A percentile compares a stretch with the other conserved stretches of the same genome.
phyloP scores from a whole-genome alignment of 2,329 filamentous ascomycete species.

The Passalora sequoiae region DNA sequence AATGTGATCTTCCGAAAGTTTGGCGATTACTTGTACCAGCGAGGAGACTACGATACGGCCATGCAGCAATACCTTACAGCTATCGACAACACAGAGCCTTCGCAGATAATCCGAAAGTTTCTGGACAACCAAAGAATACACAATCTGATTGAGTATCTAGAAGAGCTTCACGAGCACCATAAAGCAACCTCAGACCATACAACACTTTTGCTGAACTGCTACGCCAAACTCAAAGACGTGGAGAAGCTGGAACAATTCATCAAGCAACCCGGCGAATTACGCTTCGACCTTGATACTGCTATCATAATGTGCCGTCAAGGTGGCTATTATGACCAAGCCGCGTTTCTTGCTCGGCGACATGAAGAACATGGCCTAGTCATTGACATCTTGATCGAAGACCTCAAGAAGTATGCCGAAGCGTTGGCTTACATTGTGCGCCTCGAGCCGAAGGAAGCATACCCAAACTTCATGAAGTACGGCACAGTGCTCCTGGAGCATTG shows the following conservation, averaged over 20 bases:
- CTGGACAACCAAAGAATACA: slow-evolving; percentile 96
- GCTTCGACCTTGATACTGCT: slow-evolving; percentile 94
- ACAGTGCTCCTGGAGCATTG: slow-evolving; percentile 85
- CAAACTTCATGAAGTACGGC: slow-evolving; percentile 91
- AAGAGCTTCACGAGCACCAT: slow-evolving; percentile 90
- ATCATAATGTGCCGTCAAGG: slow-evolving; percentile 97
- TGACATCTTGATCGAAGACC: slow-evolving; percentile 92
- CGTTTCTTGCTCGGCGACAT: slow-evolving; percentile 90
- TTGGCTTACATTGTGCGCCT: slow-evolving; percentile 87
- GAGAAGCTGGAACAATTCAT: slow-evolving; percentile 96
- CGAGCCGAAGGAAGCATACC: slow-evolving; percentile 76
- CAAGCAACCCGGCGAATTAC: slow-evolving; percentile 87
- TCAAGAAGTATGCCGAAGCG: slow-evolving; percentile 82
- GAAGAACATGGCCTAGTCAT: slow-evolving; percentile 90
- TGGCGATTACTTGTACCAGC: slow-evolving; percentile 90
- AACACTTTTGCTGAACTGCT: slow-evolving; percentile 89
- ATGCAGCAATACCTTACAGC: slow-evolving; percentile 98
- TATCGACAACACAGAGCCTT: slow-evolving; percentile 92
- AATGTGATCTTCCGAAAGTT: slow-evolving; percentile 91
- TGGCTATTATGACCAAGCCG: slow-evolving; percentile 93
- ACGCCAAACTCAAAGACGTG: slow-evolving; percentile 95
- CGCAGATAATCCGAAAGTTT: slow-evolving; percentile 94
- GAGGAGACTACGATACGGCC: slow-evolving; percentile 93
- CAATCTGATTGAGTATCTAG: slow-evolving; percentile 93
- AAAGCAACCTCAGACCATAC: slow-evolving; percentile 94